Evolutionary conservation across 257 asterid genomes (phyloP).

Genomic region (Dorcoceras hygrometricum): DNA sequence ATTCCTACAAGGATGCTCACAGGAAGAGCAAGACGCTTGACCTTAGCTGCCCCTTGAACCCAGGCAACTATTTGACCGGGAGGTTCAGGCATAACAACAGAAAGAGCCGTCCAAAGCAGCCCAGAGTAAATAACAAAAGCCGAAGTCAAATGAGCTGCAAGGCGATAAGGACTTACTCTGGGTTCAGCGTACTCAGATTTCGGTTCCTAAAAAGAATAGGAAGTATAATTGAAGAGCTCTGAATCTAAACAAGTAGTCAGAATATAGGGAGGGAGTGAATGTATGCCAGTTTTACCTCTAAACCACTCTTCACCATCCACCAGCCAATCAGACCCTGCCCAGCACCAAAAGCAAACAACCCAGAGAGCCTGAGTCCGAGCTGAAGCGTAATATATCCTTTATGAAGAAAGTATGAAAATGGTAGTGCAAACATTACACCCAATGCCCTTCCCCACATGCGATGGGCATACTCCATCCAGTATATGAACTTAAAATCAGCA

Average conservation of each 20-base stretch:
- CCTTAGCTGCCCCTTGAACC: constrained; percentile 89
- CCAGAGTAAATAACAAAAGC: constrained; percentile 88
- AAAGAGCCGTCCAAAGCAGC: constrained; percentile 89
- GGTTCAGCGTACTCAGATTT: constrained; percentile 77
- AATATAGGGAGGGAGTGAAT: constrained; percentile 9
- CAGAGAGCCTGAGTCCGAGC: constrained; percentile 76
- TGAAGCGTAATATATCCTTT: constrained; percentile 76
- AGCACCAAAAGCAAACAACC: constrained; percentile 94
- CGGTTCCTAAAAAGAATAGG: constrained; percentile 59
- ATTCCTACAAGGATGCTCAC: constrained; percentile 77
- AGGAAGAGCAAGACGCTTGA: constrained; percentile 74
- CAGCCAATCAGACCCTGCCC: constrained; percentile 97
- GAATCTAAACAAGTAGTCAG: not conserved
- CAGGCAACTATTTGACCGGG: constrained; percentile 76
- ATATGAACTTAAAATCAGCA: constrained; percentile 91
- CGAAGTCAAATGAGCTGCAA: constrained; percentile 93
- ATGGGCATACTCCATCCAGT: constrained; percentile 99
- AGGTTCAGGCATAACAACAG: constrained; percentile 96
- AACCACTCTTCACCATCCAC: constrained; percentile 99
- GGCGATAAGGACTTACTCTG: constrained; percentile 96
- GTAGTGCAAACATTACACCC: constrained; percentile 92
- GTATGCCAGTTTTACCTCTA: constrained; percentile 62
- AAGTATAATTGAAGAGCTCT: constrained; percentile 21
- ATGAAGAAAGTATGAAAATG: constrained; percentile 89
- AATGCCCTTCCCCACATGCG: constrained; percentile 99